phyloP scores from a whole-genome alignment of 805 yeast genomes.

The Saccharomycopsis lassenensis region DNA sequence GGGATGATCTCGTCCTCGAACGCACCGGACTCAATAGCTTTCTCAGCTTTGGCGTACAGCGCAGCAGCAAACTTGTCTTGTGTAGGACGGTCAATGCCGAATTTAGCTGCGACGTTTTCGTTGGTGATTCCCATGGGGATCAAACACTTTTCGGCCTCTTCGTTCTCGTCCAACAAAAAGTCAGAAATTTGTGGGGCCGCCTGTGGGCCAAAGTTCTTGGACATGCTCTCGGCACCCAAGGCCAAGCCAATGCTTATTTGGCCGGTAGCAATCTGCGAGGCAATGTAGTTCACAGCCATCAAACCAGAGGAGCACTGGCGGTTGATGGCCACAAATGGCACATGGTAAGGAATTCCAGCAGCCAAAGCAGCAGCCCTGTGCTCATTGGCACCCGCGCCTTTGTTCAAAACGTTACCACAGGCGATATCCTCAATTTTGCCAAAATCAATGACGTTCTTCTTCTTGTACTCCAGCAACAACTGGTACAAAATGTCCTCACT shows the following conservation, averaged over 20 bases:
- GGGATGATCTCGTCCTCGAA: conserved; percentile 89
- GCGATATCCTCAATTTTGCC: conserved; percentile 70
- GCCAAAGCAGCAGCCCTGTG: conserved; percentile 87
- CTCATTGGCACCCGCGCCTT: conserved; percentile 91
- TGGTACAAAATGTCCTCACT: conserved; percentile 68
- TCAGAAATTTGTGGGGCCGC: conserved; percentile 55
- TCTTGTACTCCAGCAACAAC: conserved; percentile 52
- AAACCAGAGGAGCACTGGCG: conserved; percentile 94
- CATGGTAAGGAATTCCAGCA: conserved; percentile 76
- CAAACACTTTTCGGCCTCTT: conserved; percentile 59
- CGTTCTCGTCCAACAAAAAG: conserved; percentile 29
- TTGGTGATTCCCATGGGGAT: conserved; percentile 96
- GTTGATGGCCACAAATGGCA: conserved; percentile 76
- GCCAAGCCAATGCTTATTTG: conserved; percentile 90
- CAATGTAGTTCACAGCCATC: conserved; percentile 82
- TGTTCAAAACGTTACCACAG: conserved; percentile 85
- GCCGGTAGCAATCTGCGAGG: conserved; percentile 76
- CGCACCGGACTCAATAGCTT: conserved; percentile 57
- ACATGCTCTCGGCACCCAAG: conserved; percentile 91
- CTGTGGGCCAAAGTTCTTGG: conserved; percentile 76
- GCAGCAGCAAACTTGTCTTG: conserved; percentile 88
- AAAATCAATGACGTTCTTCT: conserved; percentile 39
- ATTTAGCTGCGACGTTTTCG: conserved; percentile 75
- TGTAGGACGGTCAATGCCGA: conserved; percentile 47
- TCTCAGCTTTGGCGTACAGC: conserved; percentile 77